These are phyloP conservation scores for Macrolepiota fuliginosa DNA, from an alignment of 768 basidiomycete genomes.

Conservation along the genomic window DNA sequence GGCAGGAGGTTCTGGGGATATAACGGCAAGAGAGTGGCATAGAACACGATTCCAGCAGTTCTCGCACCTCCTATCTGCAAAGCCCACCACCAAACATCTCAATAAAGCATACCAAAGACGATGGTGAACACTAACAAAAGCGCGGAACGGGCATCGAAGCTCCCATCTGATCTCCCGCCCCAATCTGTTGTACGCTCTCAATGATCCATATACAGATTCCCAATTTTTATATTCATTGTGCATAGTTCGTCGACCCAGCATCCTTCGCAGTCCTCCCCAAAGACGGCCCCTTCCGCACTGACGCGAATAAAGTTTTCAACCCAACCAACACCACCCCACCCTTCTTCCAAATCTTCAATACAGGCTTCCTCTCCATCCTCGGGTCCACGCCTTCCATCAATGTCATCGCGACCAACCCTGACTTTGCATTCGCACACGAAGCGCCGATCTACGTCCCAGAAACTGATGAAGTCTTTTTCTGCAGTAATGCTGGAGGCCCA, in stretches of 20 bases:
- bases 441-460: conserved; percentile 65
- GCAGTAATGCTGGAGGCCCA: conserved; percentile 64
- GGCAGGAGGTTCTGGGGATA: too few species aligned
- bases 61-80: too few species aligned
- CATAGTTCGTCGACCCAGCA: conserved; percentile 48
- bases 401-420: conserved; percentile 56
- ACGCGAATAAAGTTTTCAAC: conserved; percentile 44
- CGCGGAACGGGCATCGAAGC: too few species aligned
- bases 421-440: conserved; percentile 76
- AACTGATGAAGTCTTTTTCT: conserved; percentile 73
- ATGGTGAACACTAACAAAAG: too few species aligned
- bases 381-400: conserved; percentile 57
- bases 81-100: too few species aligned
- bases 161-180: too few species aligned
- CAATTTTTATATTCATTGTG: not conserved
- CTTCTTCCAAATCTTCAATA: conserved; percentile 53
- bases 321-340: conserved; percentile 58
- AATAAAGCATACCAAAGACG: too few species aligned
- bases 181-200: too few species aligned
- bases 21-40: too few species aligned
- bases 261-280: conserved; percentile 51
- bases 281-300: conserved; percentile 36
- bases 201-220: too few species aligned
- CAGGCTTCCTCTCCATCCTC: conserved; percentile 55
- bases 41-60: too few species aligned